phyloP scores from a whole-genome alignment of 2,329 filamentous ascomycete genomes.

The Acephala macrosclerotiorum region DNA sequence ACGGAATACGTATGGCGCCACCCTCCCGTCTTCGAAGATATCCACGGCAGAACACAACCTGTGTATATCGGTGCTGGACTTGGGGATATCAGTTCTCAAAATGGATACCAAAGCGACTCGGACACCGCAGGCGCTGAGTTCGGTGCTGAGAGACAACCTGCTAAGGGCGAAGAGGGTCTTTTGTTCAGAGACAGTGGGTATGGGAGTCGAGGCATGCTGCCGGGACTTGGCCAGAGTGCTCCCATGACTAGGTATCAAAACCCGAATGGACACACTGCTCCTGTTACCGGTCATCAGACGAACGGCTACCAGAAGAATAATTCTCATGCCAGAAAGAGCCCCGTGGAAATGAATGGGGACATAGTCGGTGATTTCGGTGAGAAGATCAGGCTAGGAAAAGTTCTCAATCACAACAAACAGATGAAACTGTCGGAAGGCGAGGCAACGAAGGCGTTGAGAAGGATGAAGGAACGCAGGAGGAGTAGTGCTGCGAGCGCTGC shows the following conservation, averaged over 20 bases:
- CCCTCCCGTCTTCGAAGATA: conserved; percentile 36
- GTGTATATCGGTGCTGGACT: conserved; percentile 28
- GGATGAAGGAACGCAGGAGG: conserved; percentile 15
- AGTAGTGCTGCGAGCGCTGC: background rate
- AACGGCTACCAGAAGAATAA: too few species aligned
- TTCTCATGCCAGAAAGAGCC: background rate
- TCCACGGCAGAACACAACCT: conserved; percentile 27
- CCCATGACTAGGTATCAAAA: conserved; percentile 26
- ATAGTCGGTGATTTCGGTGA: conserved; percentile 7
- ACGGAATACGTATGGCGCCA: conserved; percentile 43
- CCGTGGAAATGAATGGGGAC: background rate
- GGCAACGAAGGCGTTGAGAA: conserved; percentile 14
- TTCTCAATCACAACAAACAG: conserved; percentile 13
- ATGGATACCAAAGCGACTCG: conserved; percentile 16
- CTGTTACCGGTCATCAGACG: too few species aligned
- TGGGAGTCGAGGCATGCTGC: conserved; percentile 32
- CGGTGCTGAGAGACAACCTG: background rate
- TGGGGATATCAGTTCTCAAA: conserved; percentile 18
- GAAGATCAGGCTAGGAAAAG: conserved; percentile 12
- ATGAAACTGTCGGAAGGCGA: conserved; percentile 10
- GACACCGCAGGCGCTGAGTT: background rate
- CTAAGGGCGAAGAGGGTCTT: conserved; percentile 23
- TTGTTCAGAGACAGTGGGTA: conserved; percentile 34
- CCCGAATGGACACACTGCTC: too few species aligned
- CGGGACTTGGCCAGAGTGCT: conserved; percentile 26